Conservation (phyloP, 306 rosid genomes). For the Pyrus bretschneideri region DNA sequence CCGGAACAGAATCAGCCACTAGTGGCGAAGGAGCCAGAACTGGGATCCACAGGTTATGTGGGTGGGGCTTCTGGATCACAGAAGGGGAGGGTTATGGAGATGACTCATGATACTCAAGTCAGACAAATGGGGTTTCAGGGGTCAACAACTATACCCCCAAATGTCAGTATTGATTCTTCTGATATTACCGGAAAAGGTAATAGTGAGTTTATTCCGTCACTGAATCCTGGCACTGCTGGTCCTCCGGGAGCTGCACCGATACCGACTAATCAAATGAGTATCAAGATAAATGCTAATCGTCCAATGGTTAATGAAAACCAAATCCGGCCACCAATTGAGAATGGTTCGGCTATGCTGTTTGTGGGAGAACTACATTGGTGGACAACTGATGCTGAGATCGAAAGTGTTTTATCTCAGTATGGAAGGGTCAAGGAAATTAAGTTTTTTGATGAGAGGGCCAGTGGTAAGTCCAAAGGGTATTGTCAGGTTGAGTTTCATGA, state of each 20-base stretch:
- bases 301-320: conserved; percentile 28
- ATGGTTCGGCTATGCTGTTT: conserved; percentile 31
- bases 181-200: conserved; percentile 16
- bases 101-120: conserved; percentile 18
- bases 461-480: conserved; percentile 56
- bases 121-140: conserved; percentile 28
- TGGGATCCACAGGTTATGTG: conserved; percentile 9
- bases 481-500: conserved; percentile 48
- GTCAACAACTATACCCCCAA: conserved; percentile 14
- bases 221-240: conserved; percentile 18
- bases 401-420: conserved; percentile 26
- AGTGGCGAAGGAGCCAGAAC: conserved; percentile 18
- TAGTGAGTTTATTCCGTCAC: conserved; percentile 7
- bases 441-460: conserved; percentile 47
- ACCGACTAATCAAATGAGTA: conserved; percentile 22
- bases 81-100: conserved; percentile 23
- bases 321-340: conserved; percentile 27
- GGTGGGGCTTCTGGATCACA: conserved; percentile 18
- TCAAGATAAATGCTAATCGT: conserved; percentile 15
- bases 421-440: conserved; percentile 47
- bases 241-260: conserved; percentile 18
- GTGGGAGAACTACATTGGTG: conserved; percentile 56
- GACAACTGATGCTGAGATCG: conserved; percentile 53
- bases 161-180: conserved; percentile 14
- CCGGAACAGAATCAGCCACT: conserved; percentile 21